These are phyloP conservation scores for Xylaria venustula DNA, from an alignment of 495 filamentous ascomycete genomes.

Conservation along the genomic window DNA sequence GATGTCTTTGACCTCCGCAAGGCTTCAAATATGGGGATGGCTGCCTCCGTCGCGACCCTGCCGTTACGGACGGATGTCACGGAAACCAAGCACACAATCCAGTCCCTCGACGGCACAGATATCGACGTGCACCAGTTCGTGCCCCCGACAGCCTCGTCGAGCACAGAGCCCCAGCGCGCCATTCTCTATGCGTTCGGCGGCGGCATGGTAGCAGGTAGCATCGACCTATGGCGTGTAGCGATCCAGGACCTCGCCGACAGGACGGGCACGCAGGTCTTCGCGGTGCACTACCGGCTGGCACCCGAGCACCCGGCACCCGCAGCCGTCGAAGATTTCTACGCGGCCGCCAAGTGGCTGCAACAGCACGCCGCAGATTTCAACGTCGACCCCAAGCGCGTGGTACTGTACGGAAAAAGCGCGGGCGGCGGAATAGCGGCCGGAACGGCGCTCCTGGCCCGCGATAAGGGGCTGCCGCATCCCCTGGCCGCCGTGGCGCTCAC, in stretches of 20 bases:
- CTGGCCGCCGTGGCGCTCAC: constrained; percentile 32
- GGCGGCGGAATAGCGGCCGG: constrained; percentile 41
- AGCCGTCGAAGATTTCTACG: constrained; percentile 35
- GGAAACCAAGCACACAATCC: constrained; percentile 19
- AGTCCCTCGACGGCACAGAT: constrained; percentile 19
- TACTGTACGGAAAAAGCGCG: constrained; percentile 36
- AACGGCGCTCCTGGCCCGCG: constrained; percentile 32
- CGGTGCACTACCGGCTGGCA: constrained; percentile 41
- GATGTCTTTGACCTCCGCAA: constrained; percentile 6
- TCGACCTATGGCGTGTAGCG: constrained; percentile 15
- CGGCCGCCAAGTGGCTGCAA: constrained; percentile 32
- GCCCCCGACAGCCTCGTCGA: constrained; percentile 2
- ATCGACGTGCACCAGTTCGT: constrained; percentile 24
- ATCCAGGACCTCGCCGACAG: constrained; percentile 22
- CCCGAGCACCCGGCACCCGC: constrained; percentile 38
- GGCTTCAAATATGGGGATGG: not conserved
- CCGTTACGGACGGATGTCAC: constrained; percentile 12
- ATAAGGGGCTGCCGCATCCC: constrained; percentile 25
- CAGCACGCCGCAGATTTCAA: constrained; percentile 21
- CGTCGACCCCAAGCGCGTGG: constrained; percentile 38
- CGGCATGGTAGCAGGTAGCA: constrained; percentile 34
- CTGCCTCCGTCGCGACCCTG: not conserved
- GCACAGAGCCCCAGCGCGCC: constrained; percentile 20
- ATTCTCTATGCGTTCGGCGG: constrained; percentile 41
- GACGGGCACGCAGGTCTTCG: constrained; percentile 28